Evolutionary conservation across 2,329 filamentous ascomycete species (phyloP).

Genomic region (Xylaria sp.): DNA sequence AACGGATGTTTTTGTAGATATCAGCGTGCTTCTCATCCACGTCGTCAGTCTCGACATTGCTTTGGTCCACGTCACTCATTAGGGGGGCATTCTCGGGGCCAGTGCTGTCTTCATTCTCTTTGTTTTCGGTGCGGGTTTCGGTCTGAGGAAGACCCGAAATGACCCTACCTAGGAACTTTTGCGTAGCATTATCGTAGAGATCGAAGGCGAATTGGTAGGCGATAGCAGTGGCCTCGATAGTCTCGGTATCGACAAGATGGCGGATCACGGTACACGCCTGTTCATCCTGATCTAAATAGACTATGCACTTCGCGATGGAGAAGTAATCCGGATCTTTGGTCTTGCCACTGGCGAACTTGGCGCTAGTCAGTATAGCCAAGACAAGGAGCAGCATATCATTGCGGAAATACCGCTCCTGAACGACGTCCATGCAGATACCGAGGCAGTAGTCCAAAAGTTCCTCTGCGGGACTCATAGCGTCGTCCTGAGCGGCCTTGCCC

Average conservation of each 20-base stretch:
- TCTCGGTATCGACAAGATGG: constrained; percentile 79
- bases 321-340: constrained; percentile 91
- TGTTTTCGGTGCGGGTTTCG: constrained; percentile 48
- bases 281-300: constrained; percentile 90
- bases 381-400: constrained; percentile 87
- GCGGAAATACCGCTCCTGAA: constrained; percentile 88
- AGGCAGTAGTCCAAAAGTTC: constrained; percentile 97
- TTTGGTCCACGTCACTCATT: constrained; percentile 54
- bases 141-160: constrained; percentile 75
- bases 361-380: constrained; percentile 78
- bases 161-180: constrained; percentile 93
- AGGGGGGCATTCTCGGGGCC: constrained; percentile 55
- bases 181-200: constrained; percentile 96
- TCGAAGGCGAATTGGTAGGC: constrained; percentile 99
- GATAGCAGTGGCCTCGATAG: constrained; percentile 77
- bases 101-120: constrained; percentile 56
- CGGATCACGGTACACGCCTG: constrained; percentile 87
- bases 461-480: constrained; percentile 69
- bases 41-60: constrained; percentile 57
- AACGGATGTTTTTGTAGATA: constrained; percentile 67
- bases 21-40: constrained; percentile 59
- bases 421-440: constrained; percentile 95
- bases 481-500: constrained; percentile 60
- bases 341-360: constrained; percentile 65
- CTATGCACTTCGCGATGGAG: constrained; percentile 95